Evolutionary conservation across 768 basidiomycete genomes (phyloP), one percentile per base, ranked within the genome.

Genomic region (Podaxis sp.): DNA sequence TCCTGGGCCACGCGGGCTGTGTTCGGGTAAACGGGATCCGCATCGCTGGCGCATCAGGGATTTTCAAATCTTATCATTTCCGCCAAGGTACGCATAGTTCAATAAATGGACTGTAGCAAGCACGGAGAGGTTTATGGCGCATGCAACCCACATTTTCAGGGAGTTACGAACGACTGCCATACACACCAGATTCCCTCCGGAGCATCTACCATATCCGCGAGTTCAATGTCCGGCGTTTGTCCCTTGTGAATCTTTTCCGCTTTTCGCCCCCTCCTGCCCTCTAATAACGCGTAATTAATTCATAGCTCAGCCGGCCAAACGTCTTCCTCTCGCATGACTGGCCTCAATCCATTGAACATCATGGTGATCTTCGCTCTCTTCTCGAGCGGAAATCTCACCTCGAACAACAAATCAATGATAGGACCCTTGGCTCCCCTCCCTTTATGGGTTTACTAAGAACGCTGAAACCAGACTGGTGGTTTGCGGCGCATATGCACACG

Each of bases 311-410:
- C 3, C 78, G 81, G 8, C 82, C 88, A 4, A 75, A 86, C 29
- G 82, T 98, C 29, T 93, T 97, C 78, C 80, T 98, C 38, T 98
- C 96, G 2, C 96, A 99, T 71, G 96, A 98, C 74, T 99, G 96
- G 97, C 96, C 96, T 0, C 82, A 85, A 46, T 81, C 81, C 1
- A 95, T 99, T 58, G 94, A 91, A 63, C 85, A 86, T 7, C 81
- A 94, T 65, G 95, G 96, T 17, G 82, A 98, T 69, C 73, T 88
- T 5, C 67, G 70, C 5, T 78, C 69, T 8, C 79, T 99, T 0
- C 75, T 98, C 15, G 79, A 85, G 2, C 82, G 84, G 46, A 98
- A 96, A 71, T 85, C 87, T 0, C 90, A 88, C 75, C 89, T 98
- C 70, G 79, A 80, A 38, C 75, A 79, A 25, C 93, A 98, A 74